phyloP scores from a whole-genome alignment of 768 basidiomycete genomes.

The Thelephora aurantiotincta region DNA sequence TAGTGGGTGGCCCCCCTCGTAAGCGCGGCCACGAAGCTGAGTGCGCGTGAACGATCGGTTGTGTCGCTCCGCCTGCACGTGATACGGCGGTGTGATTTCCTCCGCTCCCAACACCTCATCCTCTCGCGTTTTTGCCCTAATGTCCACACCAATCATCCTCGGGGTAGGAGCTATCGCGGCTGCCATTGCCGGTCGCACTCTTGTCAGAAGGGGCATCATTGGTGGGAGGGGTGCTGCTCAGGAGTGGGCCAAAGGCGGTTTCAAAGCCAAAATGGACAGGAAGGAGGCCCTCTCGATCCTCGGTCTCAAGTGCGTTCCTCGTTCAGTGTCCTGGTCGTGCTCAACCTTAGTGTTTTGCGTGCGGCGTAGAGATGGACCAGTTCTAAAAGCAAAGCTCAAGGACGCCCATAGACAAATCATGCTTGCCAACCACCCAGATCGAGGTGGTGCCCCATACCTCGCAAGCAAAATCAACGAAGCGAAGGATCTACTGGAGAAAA shows the following conservation, averaged over 20 bases:
- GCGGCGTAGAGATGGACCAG: conserved; percentile 57
- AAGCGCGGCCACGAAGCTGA: too few species aligned
- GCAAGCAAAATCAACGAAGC: conserved; percentile 99
- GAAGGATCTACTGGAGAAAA: conserved; percentile 80
- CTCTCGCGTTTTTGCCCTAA: conserved; percentile 15
- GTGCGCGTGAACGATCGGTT: too few species aligned
- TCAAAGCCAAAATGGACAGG: conserved; percentile 91
- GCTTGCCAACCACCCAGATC: conserved; percentile 97
- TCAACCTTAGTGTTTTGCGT: neutral
- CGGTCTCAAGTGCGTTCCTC: conserved; percentile 71
- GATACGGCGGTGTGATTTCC: too few species aligned
- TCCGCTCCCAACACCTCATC: neutral
- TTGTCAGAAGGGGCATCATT: conserved; percentile 48
- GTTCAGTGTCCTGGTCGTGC: conserved; percentile 1
- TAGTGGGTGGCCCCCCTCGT: too few species aligned
- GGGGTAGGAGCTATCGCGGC: conserved; percentile 70
- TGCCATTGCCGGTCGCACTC: conserved; percentile 58
- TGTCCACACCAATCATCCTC: conserved; percentile 70
- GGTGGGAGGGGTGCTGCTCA: conserved; percentile 51
- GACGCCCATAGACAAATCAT: conserved; percentile 95
- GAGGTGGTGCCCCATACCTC: conserved; percentile 95
- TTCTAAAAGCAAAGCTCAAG: conserved; percentile 67
- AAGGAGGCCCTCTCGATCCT: conserved; percentile 86
- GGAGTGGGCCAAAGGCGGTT: conserved; percentile 88
- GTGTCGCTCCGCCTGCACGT: too few species aligned